These are phyloP conservation scores for Phytophthora hibernalis DNA, from an alignment of 352 stramenopile species.

Conservation along the genomic window DNA sequence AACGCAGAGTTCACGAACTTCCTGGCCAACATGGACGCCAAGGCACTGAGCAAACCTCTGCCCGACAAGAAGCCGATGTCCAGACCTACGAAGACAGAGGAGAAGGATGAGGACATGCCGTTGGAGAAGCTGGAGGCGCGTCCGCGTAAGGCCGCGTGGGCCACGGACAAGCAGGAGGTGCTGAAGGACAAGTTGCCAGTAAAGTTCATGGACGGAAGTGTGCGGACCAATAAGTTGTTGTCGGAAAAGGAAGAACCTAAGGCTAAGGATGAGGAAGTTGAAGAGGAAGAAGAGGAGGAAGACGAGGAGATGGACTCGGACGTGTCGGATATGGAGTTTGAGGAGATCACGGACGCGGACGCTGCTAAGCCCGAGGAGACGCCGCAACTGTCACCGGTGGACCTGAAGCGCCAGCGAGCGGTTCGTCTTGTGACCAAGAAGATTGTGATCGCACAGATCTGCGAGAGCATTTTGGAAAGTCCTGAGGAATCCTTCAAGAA, in stretches of 20 bases:
- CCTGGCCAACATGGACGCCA: slow-evolving; percentile 81
- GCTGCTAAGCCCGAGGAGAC: slow-evolving; percentile 15
- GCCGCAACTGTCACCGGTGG: slow-evolving; percentile 47
- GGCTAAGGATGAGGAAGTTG: slow-evolving; percentile 44
- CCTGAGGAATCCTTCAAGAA: slow-evolving; percentile 90
- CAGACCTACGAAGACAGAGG: slow-evolving; percentile 39
- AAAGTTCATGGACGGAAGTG: slow-evolving; percentile 88
- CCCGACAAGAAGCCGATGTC: slow-evolving; percentile 46
- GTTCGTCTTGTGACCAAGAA: slow-evolving; percentile 84
- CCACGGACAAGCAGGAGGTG: slow-evolving; percentile 63
- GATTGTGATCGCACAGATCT: slow-evolving; percentile 88
- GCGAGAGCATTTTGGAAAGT: slow-evolving; percentile 88
- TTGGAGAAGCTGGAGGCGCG: slow-evolving; percentile 82
- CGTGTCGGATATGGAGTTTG: slow-evolving; percentile 86
- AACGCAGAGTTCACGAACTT: slow-evolving; percentile 80
- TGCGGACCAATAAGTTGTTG: slow-evolving; percentile 79
- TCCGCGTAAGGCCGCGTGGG: slow-evolving; percentile 68
- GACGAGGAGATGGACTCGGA: slow-evolving; percentile 66
- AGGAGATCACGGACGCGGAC: slow-evolving; percentile 59
- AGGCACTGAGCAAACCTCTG: slow-evolving; percentile 60
- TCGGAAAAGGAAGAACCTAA: slow-evolving; percentile 48
- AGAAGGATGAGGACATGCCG: slow-evolving; percentile 54
- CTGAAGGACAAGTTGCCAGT: slow-evolving; percentile 80
- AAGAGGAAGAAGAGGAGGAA: slow-evolving; percentile 50
- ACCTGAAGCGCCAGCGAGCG: slow-evolving; percentile 73